Conservation (phyloP, 805 yeast genomes). For the baker's yeast (Saccharomyces cerevisiae) region DNA sequence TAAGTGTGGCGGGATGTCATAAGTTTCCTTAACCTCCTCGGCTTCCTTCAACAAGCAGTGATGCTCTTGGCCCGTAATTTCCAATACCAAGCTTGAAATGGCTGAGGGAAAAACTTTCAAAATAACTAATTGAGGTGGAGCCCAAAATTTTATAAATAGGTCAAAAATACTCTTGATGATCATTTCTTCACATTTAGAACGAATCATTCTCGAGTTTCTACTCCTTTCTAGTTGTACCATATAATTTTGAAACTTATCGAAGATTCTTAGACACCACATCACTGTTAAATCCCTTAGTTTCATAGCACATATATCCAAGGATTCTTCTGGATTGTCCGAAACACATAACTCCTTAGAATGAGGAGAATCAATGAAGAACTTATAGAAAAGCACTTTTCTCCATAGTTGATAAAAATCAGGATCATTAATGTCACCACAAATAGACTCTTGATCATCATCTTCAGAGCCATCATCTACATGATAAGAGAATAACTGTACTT, state of each 20-base stretch:
- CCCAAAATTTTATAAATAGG: conserved; percentile 45
- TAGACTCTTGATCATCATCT: conserved; percentile 12
- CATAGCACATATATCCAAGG: conserved; percentile 24
- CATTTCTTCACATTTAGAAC: conserved; percentile 11
- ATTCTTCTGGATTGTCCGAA: conserved; percentile 16
- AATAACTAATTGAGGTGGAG: conserved; percentile 50
- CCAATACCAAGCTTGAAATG: conserved; percentile 19
- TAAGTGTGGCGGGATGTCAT: conserved; percentile 9
- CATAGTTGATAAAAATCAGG: conserved; percentile 17
- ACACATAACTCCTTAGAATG: conserved; percentile 17
- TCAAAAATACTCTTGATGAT: conserved; percentile 18
- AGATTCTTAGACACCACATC: conserved; percentile 22
- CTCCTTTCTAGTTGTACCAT: conserved; percentile 4
- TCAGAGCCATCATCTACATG: conserved; percentile 19
- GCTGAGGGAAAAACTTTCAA: conserved; percentile 35
- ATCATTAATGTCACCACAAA: conserved; percentile 14
- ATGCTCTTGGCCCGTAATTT: conserved; percentile 12
- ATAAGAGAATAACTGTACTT: conserved; percentile 16
- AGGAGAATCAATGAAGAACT: conserved; percentile 17
- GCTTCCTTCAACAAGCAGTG: conserved; percentile 6
- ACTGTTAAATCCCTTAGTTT: conserved; percentile 28
- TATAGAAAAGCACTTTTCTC: conserved; percentile 24
- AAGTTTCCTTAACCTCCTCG: neutral
- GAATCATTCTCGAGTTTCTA: neutral
- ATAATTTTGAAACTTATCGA: conserved; percentile 13